phyloP scores from a whole-genome alignment of 1,284 basidiomycete genomes.

The Boletellus deceptivus region DNA sequence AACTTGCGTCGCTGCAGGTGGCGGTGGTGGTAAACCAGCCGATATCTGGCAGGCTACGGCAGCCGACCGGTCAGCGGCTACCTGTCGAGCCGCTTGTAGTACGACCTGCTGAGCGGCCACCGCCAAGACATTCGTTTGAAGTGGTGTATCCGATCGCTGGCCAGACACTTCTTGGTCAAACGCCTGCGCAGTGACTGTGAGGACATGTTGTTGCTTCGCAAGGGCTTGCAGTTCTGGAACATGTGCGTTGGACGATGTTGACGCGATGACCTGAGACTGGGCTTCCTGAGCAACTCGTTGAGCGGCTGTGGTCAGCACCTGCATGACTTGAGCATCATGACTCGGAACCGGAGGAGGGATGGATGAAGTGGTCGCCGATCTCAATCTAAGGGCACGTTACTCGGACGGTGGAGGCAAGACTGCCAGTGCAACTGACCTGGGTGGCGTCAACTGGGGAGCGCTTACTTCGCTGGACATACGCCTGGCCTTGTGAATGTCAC shows the following conservation, averaged over 20 bases:
- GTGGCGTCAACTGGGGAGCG: conserved; percentile 37
- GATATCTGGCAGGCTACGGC: conserved; percentile 40
- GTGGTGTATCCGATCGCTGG: conserved; percentile 45
- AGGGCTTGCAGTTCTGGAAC: conserved; percentile 59
- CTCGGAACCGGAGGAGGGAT: conserved; percentile 29
- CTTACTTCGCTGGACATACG: conserved; percentile 63
- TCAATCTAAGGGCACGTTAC: conserved; percentile 20
- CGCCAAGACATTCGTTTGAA: conserved; percentile 50
- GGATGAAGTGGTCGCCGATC: conserved; percentile 23
- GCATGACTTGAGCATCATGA: conserved; percentile 64
- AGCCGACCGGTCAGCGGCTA: conserved; percentile 53
- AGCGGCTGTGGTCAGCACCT: conserved; percentile 70
- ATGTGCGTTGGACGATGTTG: conserved; percentile 43
- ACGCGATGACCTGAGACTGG: conserved; percentile 60
- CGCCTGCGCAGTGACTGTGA: conserved; percentile 73
- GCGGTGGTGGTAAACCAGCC: conserved; percentile 38
- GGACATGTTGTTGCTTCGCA: conserved; percentile 75
- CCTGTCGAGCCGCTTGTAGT: conserved; percentile 70
- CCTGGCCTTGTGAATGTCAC: conserved; percentile 48
- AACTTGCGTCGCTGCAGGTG: conserved; percentile 53
- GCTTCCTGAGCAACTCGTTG: conserved; percentile 73
- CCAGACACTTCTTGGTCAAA: conserved; percentile 65
- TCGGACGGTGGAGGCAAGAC: conserved; percentile 7
- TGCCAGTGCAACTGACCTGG: conserved; percentile 32
- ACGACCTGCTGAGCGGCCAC: conserved; percentile 77